A percentile compares a stretch with the other conserved stretches of the same genome.
Evolutionary conservation across 371 early-diverging fungal genomes (phyloP).

Genomic region (Coemansia sp.): DNA sequence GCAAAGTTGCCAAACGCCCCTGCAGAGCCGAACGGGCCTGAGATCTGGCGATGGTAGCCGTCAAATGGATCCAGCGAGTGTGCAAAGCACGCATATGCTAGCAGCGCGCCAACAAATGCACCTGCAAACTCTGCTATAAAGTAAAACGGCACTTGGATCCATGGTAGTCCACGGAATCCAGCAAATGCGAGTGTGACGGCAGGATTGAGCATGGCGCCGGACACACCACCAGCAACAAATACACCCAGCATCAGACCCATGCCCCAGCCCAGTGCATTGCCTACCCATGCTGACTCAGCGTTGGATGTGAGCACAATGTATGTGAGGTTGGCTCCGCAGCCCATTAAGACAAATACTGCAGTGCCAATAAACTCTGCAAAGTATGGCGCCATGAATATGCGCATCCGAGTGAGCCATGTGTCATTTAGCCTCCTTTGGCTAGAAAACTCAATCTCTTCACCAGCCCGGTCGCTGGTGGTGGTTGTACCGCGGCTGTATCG

Average conservation of each 20-base stretch:
- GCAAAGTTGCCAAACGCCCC: conserved; percentile 70
- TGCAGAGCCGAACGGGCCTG: conserved; percentile 56
- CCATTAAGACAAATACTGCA: conserved; percentile 50
- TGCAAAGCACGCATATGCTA: conserved; percentile 60
- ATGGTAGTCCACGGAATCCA: conserved; percentile 67
- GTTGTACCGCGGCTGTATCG: conserved; percentile 15
- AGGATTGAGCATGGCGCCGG: conserved; percentile 83
- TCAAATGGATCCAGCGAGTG: conserved; percentile 59
- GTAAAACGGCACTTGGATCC: conserved; percentile 64
- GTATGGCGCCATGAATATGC: conserved; percentile 49
- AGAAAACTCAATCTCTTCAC: conserved; percentile 49
- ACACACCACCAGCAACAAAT: conserved; percentile 71
- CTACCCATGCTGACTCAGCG: conserved; percentile 52
- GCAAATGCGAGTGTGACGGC: conserved; percentile 73
- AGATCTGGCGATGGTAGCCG: conserved; percentile 39
- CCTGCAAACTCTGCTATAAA: conserved; percentile 66
- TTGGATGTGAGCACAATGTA: conserved; percentile 31
- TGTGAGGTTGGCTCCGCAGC: conserved; percentile 44
- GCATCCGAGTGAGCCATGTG: conserved; percentile 38
- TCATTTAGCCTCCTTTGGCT: conserved; percentile 23
- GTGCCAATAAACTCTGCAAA: conserved; percentile 55
- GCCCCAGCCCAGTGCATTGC: conserved; percentile 62
- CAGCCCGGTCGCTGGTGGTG: conserved; percentile 28
- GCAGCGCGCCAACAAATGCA: conserved; percentile 68
- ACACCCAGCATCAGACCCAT: conserved; percentile 62